A percentile compares a stretch with the other conserved stretches of the same genome.
Conservation (phyloP, 2,329 filamentous ascomycete species). For the Neofusicoccum cordaticola region DNA sequence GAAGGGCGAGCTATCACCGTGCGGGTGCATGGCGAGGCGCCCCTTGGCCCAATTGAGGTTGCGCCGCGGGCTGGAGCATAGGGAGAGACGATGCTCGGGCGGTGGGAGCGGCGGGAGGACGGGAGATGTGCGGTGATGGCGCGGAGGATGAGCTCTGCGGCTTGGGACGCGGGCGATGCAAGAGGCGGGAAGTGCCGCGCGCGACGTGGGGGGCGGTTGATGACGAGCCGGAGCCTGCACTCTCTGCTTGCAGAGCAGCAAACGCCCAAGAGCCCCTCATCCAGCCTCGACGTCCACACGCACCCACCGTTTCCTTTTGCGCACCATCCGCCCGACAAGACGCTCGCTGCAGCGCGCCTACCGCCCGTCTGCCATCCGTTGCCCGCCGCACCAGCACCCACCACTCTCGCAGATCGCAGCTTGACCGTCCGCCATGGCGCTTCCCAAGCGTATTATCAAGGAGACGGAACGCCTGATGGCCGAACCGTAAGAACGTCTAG, state of each 20-base stretch:
- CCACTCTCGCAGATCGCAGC: background rate
- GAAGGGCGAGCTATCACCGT: constrained; percentile 54
- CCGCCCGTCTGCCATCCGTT: background rate
- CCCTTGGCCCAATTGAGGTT: constrained; percentile 1
- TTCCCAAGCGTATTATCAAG: constrained; percentile 97
- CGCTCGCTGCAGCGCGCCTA: background rate
- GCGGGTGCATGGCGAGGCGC: constrained; percentile 16
- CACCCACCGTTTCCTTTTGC: background rate
- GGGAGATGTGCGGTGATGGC: background rate
- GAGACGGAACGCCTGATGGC: constrained; percentile 97
- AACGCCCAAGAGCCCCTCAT: constrained; percentile 17
- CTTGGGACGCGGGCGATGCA: constrained; percentile 8
- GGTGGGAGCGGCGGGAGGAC: background rate
- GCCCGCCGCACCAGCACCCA: background rate
- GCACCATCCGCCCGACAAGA: background rate
- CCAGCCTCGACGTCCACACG: background rate
- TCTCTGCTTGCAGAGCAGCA: constrained; percentile 8
- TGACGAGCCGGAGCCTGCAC: constrained; percentile 10
- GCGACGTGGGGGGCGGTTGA: constrained; percentile 4
- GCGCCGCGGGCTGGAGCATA: constrained; percentile 5
- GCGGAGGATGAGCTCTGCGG: background rate
- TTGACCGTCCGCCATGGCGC: constrained; percentile 52
- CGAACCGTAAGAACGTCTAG: constrained; percentile 70
- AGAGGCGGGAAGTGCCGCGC: constrained; percentile 15
- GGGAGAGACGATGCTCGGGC: background rate